phyloP scores from a whole-genome alignment of 2,329 filamentous ascomycete genomes.

The Apiospora marii region DNA sequence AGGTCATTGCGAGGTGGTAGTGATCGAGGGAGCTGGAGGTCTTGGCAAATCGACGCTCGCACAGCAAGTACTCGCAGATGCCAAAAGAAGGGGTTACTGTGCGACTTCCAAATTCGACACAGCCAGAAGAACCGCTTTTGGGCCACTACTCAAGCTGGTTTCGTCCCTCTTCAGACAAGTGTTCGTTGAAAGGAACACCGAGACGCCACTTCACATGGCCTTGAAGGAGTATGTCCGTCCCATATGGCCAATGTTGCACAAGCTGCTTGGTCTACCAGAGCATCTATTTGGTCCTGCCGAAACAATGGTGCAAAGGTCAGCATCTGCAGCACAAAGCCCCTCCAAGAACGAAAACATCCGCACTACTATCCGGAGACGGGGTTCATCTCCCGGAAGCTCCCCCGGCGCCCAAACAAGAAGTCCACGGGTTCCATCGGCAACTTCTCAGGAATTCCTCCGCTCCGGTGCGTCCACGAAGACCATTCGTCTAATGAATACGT shows the following conservation, averaged over 20 bases:
- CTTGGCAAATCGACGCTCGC: slow-evolving; percentile 72
- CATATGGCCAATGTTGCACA: slow-evolving; percentile 70
- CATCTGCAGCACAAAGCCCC: slow-evolving; percentile 45
- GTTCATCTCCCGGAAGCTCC: slow-evolving; percentile 58
- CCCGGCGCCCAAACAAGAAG: slow-evolving; percentile 46
- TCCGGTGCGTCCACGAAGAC: slow-evolving; percentile 66
- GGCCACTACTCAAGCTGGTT: slow-evolving; percentile 68
- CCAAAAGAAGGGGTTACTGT: slow-evolving; percentile 68
- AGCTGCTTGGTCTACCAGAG: slow-evolving; percentile 69
- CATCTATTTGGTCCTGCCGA: slow-evolving; percentile 69
- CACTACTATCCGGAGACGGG: slow-evolving; percentile 50
- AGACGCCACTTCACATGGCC: slow-evolving; percentile 68
- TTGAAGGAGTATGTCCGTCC: slow-evolving; percentile 69
- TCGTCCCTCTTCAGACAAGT: slow-evolving; percentile 73
- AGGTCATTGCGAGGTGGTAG: slow-evolving; percentile 70
- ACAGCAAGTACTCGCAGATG: slow-evolving; percentile 68
- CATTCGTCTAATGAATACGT: slow-evolving; percentile 85
- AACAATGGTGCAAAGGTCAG: slow-evolving; percentile 42
- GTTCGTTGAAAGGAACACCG: slow-evolving; percentile 71
- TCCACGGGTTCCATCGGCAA: slow-evolving; percentile 53
- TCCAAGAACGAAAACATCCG: slow-evolving; percentile 43
- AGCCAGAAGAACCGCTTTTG: slow-evolving; percentile 66
- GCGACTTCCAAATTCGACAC: slow-evolving; percentile 73
- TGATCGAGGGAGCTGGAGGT: slow-evolving; percentile 67
- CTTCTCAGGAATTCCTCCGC: slow-evolving; percentile 67